A percentile compares a stretch with the other conserved stretches of the same genome.
Conservation (phyloP, 352 stramenopile species). For the Globisporangium sylvaticum region DNA sequence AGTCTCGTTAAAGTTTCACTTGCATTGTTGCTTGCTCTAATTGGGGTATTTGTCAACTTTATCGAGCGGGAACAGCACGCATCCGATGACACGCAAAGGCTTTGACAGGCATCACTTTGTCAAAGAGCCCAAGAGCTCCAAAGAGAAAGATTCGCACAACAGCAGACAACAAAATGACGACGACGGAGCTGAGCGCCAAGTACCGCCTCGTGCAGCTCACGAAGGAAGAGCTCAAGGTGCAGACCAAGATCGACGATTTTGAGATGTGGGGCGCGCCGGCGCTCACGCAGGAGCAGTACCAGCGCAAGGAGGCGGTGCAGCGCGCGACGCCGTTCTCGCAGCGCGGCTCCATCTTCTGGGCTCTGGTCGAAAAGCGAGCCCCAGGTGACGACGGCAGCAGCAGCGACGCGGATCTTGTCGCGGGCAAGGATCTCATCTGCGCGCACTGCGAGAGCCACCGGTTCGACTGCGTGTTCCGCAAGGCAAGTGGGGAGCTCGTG, state of each 20-base stretch:
- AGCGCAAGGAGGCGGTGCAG: constrained; percentile 38
- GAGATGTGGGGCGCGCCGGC: constrained; percentile 38
- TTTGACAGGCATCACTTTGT: neutral
- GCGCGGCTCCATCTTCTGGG: constrained; percentile 62
- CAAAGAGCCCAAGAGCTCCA: constrained; percentile 2
- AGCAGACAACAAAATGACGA: neutral
- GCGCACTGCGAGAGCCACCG: constrained; percentile 61
- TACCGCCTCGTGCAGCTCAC: constrained; percentile 51
- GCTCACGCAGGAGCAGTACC: constrained; percentile 37
- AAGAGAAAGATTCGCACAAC: neutral
- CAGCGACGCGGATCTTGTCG: constrained; percentile 19
- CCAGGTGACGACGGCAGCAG: constrained; percentile 5
- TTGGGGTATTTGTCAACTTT: neutral
- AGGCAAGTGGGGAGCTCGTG: constrained; percentile 27
- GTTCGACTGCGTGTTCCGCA: constrained; percentile 45
- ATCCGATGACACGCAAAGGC: neutral
- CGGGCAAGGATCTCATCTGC: constrained; percentile 23
- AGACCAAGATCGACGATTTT: constrained; percentile 56
- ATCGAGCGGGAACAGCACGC: neutral
- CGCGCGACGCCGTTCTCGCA: constrained; percentile 42
- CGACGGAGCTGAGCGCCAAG: constrained; percentile 15
- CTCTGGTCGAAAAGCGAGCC: constrained; percentile 34
- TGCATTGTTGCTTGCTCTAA: neutral
- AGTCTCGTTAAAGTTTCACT: neutral
- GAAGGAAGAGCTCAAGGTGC: constrained; percentile 46